A percentile compares a stretch with the other conserved stretches of the same genome.
phyloP scores from a whole-genome alignment of 495 filamentous ascomycete species.

The Penicillium bovifimosum region DNA sequence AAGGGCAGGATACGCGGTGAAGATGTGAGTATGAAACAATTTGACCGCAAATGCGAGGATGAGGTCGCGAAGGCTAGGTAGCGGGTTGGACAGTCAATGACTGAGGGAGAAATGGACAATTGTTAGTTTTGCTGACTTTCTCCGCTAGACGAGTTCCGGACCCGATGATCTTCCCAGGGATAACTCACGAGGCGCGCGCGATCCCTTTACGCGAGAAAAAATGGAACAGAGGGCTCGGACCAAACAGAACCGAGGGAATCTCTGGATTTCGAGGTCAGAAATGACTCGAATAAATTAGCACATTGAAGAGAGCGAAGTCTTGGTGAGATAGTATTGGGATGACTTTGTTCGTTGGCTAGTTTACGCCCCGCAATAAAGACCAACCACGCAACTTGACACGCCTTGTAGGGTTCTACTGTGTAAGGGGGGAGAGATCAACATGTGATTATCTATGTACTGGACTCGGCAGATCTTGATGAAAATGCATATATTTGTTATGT shows the following conservation, averaged over 20 bases:
- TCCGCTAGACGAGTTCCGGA: neutral
- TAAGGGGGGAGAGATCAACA: no score
- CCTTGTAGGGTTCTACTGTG: neutral
- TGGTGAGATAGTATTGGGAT: neutral
- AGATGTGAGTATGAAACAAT: neutral
- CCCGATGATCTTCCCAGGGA: slow-evolving; percentile 16
- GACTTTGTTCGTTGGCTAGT: slow-evolving; percentile 1
- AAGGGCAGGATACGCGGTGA: neutral
- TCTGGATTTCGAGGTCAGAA: neutral
- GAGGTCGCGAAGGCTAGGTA: neutral
- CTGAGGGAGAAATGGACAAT: neutral
- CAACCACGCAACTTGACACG: neutral
- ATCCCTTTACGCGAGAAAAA: slow-evolving; percentile 2
- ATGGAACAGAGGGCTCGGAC: neutral
- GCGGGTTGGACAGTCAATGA: neutral
- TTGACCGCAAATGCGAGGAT: neutral
- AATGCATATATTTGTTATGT: neutral
- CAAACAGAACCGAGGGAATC: neutral
- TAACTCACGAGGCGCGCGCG: slow-evolving; percentile 23
- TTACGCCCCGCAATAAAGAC: neutral
- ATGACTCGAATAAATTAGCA: neutral
- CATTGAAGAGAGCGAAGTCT: neutral
- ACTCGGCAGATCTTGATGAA: neutral
- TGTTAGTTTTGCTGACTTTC: slow-evolving; percentile 3
- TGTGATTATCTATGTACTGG: neutral